Conservation (phyloP, 352 stramenopile species). For the Phytopythium ostracodes region DNA sequence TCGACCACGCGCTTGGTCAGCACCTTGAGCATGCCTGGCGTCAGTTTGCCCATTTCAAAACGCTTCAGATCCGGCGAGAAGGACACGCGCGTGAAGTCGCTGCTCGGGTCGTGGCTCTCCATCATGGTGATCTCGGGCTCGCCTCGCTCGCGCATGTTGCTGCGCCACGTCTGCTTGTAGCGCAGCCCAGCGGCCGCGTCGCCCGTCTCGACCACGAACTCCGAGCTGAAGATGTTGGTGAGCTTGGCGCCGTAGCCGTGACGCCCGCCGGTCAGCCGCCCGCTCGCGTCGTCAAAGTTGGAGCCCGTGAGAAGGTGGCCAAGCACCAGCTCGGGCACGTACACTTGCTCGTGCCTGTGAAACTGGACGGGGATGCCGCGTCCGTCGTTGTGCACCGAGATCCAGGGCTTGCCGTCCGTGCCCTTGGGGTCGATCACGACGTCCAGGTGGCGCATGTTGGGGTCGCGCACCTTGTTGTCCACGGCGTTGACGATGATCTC, state of each 20-base stretch:
- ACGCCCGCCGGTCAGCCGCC: constrained; percentile 95
- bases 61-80: constrained; percentile 96
- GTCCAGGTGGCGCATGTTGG: constrained; percentile 69
- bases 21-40: constrained; percentile 91
- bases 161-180: constrained; percentile 91
- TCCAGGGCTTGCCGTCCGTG: constrained; percentile 70
- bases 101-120: constrained; percentile 58
- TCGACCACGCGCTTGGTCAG: constrained; percentile 98
- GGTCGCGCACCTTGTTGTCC: constrained; percentile 91
- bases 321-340: constrained; percentile 98
- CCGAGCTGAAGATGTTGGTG: constrained; percentile 99
- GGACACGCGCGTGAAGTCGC: constrained; percentile 97
- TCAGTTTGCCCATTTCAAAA: constrained; percentile 96
- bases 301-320: constrained; percentile 98
- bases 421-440: constrained; percentile 63
- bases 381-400: constrained; percentile 98
- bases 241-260: constrained; percentile 97
- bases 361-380: constrained; percentile 96
- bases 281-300: constrained; percentile 98
- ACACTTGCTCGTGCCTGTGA: constrained; percentile 97
- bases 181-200: constrained; percentile 82
- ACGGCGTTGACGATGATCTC: constrained; percentile 99
- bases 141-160: constrained; percentile 95
- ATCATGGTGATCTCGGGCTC: constrained; percentile 84
- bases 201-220: constrained; percentile 98